Evolutionary conservation across 768 basidiomycete genomes (phyloP), one percentile per base, ranked within the genome.

Genomic region (Lentinula guzmanii): DNA sequence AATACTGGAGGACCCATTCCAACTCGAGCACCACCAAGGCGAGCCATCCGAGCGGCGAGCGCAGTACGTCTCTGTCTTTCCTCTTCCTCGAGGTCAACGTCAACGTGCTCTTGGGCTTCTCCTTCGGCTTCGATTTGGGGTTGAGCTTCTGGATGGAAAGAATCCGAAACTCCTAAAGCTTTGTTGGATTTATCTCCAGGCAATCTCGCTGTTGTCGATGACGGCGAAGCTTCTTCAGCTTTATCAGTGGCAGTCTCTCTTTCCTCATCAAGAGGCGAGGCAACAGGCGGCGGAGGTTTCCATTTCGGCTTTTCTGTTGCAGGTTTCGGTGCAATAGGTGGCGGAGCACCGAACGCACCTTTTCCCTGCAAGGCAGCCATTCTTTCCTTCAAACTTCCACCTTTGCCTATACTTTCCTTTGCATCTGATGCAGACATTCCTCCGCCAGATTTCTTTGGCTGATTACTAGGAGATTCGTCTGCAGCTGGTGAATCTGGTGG

Each of bases 331-430:
- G 79, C 72, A 9, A 78, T 66, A 41, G 78, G 73, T 5, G 82
- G 69, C 7, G 84, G 80, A 1, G 76, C 81, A 15, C 91, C 91
- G 68, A 96, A 93, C 9, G 79, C 93, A 15, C 91, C 90, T 50
- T 81, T 86, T 7, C 90, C 92, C 70, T 94, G 91, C 41, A 98
- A 76, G 2, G 94, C 93, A 34, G 94, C 94, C 94, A 98, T 97
- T 41, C 96, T 85, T 62, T 97, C 96, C 76, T 88, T 95, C 65
- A 98, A 74, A 61, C 91, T 92, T 4, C 85, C 89, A 2, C 83
- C 89, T 60, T 85, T 85, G 5, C 82, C 83, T 72, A 96, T 95
- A 67, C 89, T 90, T 68, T 88, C 90, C 71, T 90, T 87, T 21
- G 95, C 95, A 77, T 98, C 95, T 33, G 85, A 84, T 4, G 91